Evolutionary conservation across 2,329 filamentous ascomycete genomes (phyloP).

Genomic region (Lachnellula subtilissima): DNA sequence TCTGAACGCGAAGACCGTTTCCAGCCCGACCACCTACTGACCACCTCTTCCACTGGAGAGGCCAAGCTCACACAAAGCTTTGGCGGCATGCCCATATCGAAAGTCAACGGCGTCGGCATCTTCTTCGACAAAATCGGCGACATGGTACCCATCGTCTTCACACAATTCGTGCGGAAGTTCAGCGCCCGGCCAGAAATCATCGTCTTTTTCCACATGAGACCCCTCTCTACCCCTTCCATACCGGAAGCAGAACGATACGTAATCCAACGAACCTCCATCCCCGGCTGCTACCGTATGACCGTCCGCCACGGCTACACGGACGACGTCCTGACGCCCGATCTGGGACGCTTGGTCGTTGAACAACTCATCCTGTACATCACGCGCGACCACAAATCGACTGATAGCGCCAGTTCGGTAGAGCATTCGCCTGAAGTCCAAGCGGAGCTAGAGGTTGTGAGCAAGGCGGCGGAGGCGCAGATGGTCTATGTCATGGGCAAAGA

Average conservation of each 20-base stretch:
- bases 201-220: slow-evolving; percentile 71
- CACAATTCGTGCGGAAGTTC: slow-evolving; percentile 69
- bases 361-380: slow-evolving; percentile 51
- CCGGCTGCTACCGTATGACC: slow-evolving; percentile 63
- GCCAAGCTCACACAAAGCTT: slow-evolving; percentile 36
- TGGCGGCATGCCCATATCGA: slow-evolving; percentile 37
- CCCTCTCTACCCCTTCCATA: slow-evolving; percentile 55
- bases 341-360: slow-evolving; percentile 54
- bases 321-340: slow-evolving; percentile 60
- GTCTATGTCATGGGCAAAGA: slow-evolving; percentile 59
- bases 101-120: slow-evolving; percentile 58
- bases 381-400: slow-evolving; percentile 25
- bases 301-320: slow-evolving; percentile 71
- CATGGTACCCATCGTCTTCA: slow-evolving; percentile 61
- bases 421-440: slow-evolving; percentile 26
- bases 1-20: slow-evolving; percentile 61
- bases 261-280: slow-evolving; percentile 39
- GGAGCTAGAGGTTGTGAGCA: slow-evolving; percentile 42
- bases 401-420: slow-evolving; percentile 8
- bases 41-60: slow-evolving; percentile 30
- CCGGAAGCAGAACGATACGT: slow-evolving; percentile 44
- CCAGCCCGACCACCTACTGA: slow-evolving; percentile 42
- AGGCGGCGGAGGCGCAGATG: slow-evolving; percentile 44
- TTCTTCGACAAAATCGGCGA: slow-evolving; percentile 76
- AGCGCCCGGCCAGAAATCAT: slow-evolving; percentile 60